Percentiles rank a stretch among this genome's conserved stretches.
Conservation (phyloP, 2,329 filamentous ascomycete species). For the Aspergillus clavatus region DNA sequence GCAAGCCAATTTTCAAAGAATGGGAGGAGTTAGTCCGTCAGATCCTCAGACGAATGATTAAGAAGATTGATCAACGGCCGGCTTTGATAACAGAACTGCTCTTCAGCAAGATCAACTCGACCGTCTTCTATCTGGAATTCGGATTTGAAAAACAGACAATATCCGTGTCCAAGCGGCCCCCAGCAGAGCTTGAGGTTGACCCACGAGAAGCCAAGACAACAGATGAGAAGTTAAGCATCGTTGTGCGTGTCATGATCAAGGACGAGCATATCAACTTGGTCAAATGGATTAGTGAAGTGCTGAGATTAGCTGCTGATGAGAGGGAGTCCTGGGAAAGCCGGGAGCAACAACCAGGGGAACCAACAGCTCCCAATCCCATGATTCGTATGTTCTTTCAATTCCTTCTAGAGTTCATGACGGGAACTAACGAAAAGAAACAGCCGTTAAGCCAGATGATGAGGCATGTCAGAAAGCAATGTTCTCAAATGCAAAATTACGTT, state of each 20-base stretch:
- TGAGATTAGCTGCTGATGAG: conserved; percentile 65
- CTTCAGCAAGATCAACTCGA: conserved; percentile 84
- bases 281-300: conserved; percentile 72
- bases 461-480: conserved; percentile 70
- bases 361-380: conserved; percentile 23
- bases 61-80: conserved; percentile 78
- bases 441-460: conserved; percentile 60
- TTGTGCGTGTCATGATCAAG: conserved; percentile 73
- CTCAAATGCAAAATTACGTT: conserved; percentile 80
- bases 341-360: conserved; percentile 42
- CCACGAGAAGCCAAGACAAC: conserved; percentile 57
- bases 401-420: too few species aligned
- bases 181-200: conserved; percentile 78
- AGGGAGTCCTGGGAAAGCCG: conserved; percentile 72
- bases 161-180: conserved; percentile 61
- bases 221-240: conserved; percentile 71
- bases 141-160: conserved; percentile 77
- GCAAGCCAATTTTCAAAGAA: conserved; percentile 67
- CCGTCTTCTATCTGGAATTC: conserved; percentile 82
- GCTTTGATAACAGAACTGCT: conserved; percentile 86
- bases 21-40: conserved; percentile 89
- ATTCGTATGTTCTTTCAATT: conserved; percentile 43
- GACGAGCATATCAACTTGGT: conserved; percentile 70
- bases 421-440: conserved; percentile 36
- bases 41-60: conserved; percentile 73